A percentile compares a stretch with the other conserved stretches of the same genome.
Conservation (phyloP, 441 rosid genomes). For the Cnidoscolus chayamansa region DNA sequence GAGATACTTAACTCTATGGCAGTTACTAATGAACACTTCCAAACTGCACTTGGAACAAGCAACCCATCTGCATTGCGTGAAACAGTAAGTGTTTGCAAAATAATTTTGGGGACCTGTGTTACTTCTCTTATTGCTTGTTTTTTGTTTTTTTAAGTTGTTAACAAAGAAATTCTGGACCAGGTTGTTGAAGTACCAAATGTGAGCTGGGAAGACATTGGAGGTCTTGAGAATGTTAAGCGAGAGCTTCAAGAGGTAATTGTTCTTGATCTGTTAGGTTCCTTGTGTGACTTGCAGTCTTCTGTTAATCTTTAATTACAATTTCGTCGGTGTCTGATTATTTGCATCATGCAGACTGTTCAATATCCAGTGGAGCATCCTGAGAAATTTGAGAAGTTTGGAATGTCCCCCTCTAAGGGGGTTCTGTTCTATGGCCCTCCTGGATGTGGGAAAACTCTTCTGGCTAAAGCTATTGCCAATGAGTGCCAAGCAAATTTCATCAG, state of each 20-base stretch:
- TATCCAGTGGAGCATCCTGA: slow-evolving; percentile 88
- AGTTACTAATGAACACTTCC: slow-evolving; percentile 67
- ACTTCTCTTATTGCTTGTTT: not conserved
- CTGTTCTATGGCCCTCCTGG: slow-evolving; percentile 80
- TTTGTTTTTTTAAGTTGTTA: not conserved
- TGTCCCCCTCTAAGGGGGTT: slow-evolving; percentile 77
- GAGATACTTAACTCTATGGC: slow-evolving; percentile 77
- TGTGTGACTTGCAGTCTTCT: not conserved
- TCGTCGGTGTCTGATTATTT: not conserved
- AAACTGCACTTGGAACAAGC: slow-evolving; percentile 74
- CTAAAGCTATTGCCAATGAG: slow-evolving; percentile 68
- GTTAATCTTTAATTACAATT: not conserved
- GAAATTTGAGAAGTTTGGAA: slow-evolving; percentile 78
- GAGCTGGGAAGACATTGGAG: slow-evolving; percentile 69
- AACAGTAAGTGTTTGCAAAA: slow-evolving; percentile 44
- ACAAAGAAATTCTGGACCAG: slow-evolving; percentile 25
- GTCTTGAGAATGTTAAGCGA: slow-evolving; percentile 67
- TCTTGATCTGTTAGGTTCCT: not conserved
- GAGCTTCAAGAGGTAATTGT: slow-evolving; percentile 66
- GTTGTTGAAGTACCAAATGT: slow-evolving; percentile 76
- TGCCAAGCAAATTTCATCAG: slow-evolving; percentile 77
- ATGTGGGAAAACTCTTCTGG: slow-evolving; percentile 71
- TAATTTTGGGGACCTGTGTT: not conserved
- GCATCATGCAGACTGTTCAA: slow-evolving; percentile 52
- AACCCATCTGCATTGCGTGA: slow-evolving; percentile 79